Evolutionary conservation across 225 moss, liverwort and hornwort species (phyloP).

Genomic region (Bryum argenteum): DNA sequence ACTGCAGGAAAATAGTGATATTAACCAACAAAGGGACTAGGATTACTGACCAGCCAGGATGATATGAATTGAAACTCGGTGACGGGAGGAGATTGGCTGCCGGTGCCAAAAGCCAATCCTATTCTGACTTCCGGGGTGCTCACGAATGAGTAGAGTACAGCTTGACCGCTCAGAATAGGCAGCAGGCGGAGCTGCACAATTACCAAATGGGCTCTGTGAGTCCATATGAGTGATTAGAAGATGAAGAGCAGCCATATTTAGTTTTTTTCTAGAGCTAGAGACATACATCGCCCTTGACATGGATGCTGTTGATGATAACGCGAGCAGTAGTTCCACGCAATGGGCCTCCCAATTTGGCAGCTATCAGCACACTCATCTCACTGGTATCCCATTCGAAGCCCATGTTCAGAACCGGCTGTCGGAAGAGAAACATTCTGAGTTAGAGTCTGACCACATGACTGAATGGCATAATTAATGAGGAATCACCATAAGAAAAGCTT

Average conservation of each 20-base stretch:
- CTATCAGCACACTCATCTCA: slow-evolving; percentile 93
- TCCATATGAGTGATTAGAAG: background rate
- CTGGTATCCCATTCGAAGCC: slow-evolving; percentile 93
- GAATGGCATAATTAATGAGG: background rate
- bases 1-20: background rate
- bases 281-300: slow-evolving; percentile 96
- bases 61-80: slow-evolving; percentile 84
- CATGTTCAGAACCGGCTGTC: slow-evolving; percentile 90
- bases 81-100: slow-evolving; percentile 72
- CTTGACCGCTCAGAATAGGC: slow-evolving; percentile 91
- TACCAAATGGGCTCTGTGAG: background rate
- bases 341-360: slow-evolving; percentile 87
- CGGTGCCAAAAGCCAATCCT: slow-evolving; percentile 93
- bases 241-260: no score
- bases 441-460: background rate
- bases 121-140: slow-evolving; percentile 78
- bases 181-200: slow-evolving; percentile 72
- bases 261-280: background rate
- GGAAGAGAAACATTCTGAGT: slow-evolving; percentile 3
- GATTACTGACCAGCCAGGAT: slow-evolving; percentile 79
- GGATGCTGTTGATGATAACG: slow-evolving; percentile 83
- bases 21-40: background rate
- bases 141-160: slow-evolving; percentile 85
- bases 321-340: slow-evolving; percentile 89
- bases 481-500: no score